These are phyloP conservation scores for Smittium mucronatum DNA, from an alignment of 371 early-diverging fungal genomes.

Conservation along the genomic window DNA sequence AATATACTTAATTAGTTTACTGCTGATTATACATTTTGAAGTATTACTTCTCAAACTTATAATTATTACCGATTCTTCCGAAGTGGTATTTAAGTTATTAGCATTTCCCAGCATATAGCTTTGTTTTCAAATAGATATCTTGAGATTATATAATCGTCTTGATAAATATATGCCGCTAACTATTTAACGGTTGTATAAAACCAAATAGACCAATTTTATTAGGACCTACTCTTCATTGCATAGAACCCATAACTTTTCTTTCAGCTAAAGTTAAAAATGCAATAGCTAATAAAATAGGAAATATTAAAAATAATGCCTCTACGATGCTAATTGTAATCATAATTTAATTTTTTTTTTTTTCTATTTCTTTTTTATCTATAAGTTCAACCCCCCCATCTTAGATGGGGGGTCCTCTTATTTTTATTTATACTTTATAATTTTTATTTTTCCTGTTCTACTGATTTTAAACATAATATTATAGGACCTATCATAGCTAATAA, in stretches of 20 bases:
- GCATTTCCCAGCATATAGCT: too few relatives aligned
- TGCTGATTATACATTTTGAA: too few relatives aligned
- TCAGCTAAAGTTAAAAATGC: slow-evolving; percentile 35
- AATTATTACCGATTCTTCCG: too few relatives aligned
- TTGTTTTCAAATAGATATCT: too few relatives aligned
- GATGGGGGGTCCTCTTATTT: not conserved
- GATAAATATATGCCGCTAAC: too few relatives aligned
- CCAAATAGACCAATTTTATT: slow-evolving; percentile 27
- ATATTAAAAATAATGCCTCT: slow-evolving; percentile 26
- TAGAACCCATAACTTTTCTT: slow-evolving; percentile 33
- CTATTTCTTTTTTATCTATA: slow-evolving; percentile 25
- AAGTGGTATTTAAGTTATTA: too few relatives aligned
- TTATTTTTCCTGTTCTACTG: slow-evolving; percentile 24
- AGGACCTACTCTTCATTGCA: slow-evolving; percentile 30
- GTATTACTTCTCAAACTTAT: too few relatives aligned
- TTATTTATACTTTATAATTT: slow-evolving; percentile 20
- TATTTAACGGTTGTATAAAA: slow-evolving; percentile 33
- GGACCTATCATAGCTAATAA: slow-evolving; percentile 40
- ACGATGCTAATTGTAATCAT: slow-evolving; percentile 20
- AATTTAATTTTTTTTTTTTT: slow-evolving; percentile 13
- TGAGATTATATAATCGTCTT: too few relatives aligned
- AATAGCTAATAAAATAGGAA: slow-evolving; percentile 29
- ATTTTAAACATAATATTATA: slow-evolving; percentile 35
- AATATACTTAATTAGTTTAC: too few relatives aligned
- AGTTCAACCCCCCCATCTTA: not conserved